Conservation (phyloP, 306 rosid genomes). For the Purshia tridentata region DNA sequence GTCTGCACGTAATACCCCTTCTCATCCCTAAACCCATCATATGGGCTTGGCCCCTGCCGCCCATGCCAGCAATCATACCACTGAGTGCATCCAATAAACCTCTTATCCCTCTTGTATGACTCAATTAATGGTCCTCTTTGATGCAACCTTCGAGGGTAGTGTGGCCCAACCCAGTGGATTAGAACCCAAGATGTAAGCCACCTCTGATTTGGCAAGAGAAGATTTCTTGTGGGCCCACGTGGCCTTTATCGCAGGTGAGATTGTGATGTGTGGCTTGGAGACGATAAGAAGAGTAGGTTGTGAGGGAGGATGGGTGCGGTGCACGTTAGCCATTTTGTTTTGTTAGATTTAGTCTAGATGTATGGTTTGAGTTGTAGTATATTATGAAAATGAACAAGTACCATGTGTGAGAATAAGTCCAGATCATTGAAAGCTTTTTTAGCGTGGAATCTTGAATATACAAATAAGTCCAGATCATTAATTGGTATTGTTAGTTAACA, state of each 20-base stretch:
- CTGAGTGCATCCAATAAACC: conserved; percentile 76
- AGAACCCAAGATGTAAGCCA: conserved; percentile 73
- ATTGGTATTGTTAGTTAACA: too few relatives aligned
- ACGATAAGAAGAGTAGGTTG: conserved; percentile 57
- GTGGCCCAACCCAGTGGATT: conserved; percentile 67
- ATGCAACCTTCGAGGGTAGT: conserved; percentile 57
- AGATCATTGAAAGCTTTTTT: too few relatives aligned
- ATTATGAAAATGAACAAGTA: too few relatives aligned
- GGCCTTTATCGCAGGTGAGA: conserved; percentile 38
- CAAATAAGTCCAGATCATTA: too few relatives aligned
- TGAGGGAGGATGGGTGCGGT: conserved; percentile 69
- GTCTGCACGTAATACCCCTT: conserved; percentile 58
- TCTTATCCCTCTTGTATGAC: conserved; percentile 42
- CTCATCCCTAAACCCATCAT: conserved; percentile 61
- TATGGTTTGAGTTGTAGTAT: too few relatives aligned
- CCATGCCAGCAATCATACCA: conserved; percentile 70
- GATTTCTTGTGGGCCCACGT: conserved; percentile 41
- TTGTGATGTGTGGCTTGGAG: conserved; percentile 43
- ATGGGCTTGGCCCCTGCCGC: conserved; percentile 51
- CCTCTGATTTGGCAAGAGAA: conserved; percentile 65
- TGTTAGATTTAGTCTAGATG: too few relatives aligned
- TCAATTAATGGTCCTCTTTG: conserved; percentile 80
- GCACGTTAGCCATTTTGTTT: conserved; percentile 50
- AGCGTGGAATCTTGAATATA: too few relatives aligned
- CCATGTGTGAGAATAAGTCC: too few relatives aligned